Percentiles rank a stretch among this genome's conserved stretches.
Evolutionary conservation across 345 rosid species (phyloP).

Genomic region (Bruguiera parviflora): DNA sequence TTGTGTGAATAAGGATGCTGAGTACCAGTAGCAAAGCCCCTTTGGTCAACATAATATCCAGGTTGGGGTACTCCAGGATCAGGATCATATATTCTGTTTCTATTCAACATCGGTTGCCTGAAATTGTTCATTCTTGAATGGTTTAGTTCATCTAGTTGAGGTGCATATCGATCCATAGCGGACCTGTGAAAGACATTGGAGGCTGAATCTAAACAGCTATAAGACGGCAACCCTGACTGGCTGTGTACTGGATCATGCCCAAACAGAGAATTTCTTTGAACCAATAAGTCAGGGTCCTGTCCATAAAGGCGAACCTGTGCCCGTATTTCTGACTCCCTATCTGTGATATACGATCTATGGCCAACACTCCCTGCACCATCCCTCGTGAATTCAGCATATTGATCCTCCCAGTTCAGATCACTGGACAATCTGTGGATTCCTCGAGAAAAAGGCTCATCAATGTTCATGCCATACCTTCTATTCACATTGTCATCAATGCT

Average conservation of each 20-base stretch:
- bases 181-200: constrained; percentile 34
- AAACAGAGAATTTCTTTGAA: constrained; percentile 31
- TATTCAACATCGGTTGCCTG: constrained; percentile 28
- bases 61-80: constrained; percentile 25
- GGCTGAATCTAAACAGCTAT: constrained; percentile 21
- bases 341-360: constrained; percentile 27
- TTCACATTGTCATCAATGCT: constrained; percentile 33
- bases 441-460: constrained; percentile 15
- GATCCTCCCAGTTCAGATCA: constrained; percentile 29
- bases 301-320: constrained; percentile 34
- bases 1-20: constrained; percentile 25
- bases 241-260: constrained; percentile 21
- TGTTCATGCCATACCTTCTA: constrained; percentile 23
- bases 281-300: constrained; percentile 15
- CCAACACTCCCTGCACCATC: constrained; percentile 17
- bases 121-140: constrained; percentile 36
- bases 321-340: constrained; percentile 25
- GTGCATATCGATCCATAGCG: constrained; percentile 55
- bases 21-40: constrained; percentile 55
- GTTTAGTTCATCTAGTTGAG: constrained; percentile 57
- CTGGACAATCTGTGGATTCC: constrained; percentile 29
- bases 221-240: constrained; percentile 29
- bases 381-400: constrained; percentile 18
- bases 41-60: constrained; percentile 17
- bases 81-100: constrained; percentile 24